Evolutionary conservation across 2,329 filamentous ascomycete species (phyloP), one percentile per base, ranked within the genome.

Genomic region (Penicillium sp.): DNA sequence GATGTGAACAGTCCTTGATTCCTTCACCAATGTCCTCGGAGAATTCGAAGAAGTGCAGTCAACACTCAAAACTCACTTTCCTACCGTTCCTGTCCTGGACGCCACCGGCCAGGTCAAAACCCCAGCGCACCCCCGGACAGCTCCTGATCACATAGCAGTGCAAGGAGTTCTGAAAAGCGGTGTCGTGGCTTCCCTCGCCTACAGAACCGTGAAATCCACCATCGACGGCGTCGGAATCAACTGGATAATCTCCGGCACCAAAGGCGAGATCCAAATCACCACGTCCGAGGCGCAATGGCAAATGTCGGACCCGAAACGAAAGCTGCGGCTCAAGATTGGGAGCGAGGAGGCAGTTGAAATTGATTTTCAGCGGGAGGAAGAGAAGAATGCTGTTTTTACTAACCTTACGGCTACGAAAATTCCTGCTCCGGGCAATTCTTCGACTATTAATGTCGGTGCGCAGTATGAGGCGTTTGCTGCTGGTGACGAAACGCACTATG

Each of bases 241-340:
- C 16, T 56, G 54, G 54, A n/a, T 56, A 16, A 56, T 56, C 20
- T 35, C 46, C 24, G 54, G 54, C 30, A 56, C 54, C 24, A 47
- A 56, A 16, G 54, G 47, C 7, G 54, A 56, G 26, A 51, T 56
- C 24, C 35, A 56, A 24, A 42, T 56, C 8, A 56, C 54, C 21
- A 18, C 20, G 6, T 47, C 47, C 3, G 47, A 56, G 38, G 18
- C 21, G 20, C 26, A 49, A 16, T 56, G 54, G 54, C 54, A 56
- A 46, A 43, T 56, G 35, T 43, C 35, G 3, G 47, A 24, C 33
- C 26, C 47, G 16, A 18, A 43, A 56, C 24, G 35, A 51, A 51
- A 30, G 18, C 8, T 56, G 33, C 38, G 35, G 28, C 24, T 56
- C 7, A 43, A 33, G 33, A 43, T 56, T 46, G 54, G 47, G 18